Percentiles rank a stretch among this genome's conserved stretches.
These are phyloP conservation scores for Maudiozyma bulderi DNA, from an alignment of 805 yeast genomes.

Conservation along the genomic window DNA sequence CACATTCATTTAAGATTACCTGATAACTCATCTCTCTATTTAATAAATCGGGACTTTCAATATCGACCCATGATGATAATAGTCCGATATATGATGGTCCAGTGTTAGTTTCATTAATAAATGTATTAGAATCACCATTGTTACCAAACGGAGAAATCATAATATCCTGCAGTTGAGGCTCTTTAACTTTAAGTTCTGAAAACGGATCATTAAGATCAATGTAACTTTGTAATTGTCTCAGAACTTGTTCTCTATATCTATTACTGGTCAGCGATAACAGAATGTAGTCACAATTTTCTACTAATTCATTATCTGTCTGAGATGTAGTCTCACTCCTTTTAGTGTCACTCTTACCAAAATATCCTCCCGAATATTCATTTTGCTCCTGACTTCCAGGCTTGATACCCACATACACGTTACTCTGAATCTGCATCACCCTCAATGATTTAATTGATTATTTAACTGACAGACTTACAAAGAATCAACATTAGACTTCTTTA, in stretches of 20 bases:
- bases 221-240: conserved; percentile 5
- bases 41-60: conserved; percentile 42
- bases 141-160: conserved; percentile 23
- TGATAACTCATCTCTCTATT: conserved; percentile 47
- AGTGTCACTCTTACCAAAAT: too few relatives aligned
- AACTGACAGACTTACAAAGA: too few relatives aligned
- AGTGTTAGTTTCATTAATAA: not conserved
- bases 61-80: conserved; percentile 60
- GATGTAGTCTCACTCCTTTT: not conserved
- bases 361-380: not conserved
- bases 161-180: conserved; percentile 28
- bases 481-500: too few relatives aligned
- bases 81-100: conserved; percentile 39
- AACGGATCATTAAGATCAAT: not conserved
- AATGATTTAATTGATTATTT: too few relatives aligned
- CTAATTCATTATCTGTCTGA: not conserved
- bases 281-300: conserved; percentile 37
- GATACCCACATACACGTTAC: conserved; percentile 36
- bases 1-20: conserved; percentile 48
- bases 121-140: not conserved
- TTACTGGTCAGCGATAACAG: conserved; percentile 47
- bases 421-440: conserved; percentile 11
- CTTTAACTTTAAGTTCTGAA: conserved; percentile 16
- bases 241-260: conserved; percentile 37
- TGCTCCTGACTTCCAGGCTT: conserved; percentile 34